Conservation (phyloP, 169 alveolate genomes). For the Eimeria tenella region DNA sequence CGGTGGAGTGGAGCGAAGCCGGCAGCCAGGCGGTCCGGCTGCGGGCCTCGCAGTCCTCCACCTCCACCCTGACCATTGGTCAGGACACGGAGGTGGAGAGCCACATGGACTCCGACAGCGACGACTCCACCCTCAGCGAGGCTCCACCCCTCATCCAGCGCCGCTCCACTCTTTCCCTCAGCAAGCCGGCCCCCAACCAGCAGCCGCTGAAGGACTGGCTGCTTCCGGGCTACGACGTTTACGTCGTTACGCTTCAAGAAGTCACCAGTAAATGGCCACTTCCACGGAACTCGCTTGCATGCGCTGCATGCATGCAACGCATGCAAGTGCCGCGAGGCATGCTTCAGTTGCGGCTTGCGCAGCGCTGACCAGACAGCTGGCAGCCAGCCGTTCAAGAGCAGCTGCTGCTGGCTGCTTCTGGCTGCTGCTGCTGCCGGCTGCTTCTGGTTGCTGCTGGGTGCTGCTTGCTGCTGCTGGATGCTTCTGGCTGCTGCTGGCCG, state of each 20-base stretch:
- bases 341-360: too few relatives aligned
- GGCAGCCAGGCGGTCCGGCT: neutral
- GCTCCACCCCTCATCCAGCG: conserved; percentile 8
- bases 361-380: too few relatives aligned
- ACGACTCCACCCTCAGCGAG: neutral
- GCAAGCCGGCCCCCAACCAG: conserved; percentile 18
- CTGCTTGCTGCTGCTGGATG: too few relatives aligned
- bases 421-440: too few relatives aligned
- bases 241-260: conserved; percentile 78
- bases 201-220: conserved; percentile 79
- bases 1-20: conserved; percentile 24
- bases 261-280: conserved; percentile 49
- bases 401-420: too few relatives aligned
- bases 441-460: too few relatives aligned
- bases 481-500: too few relatives aligned
- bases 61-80: neutral
- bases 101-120: neutral
- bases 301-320: too few relatives aligned
- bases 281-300: too few relatives aligned
- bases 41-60: conserved; percentile 3
- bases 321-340: too few relatives aligned
- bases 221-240: conserved; percentile 72
- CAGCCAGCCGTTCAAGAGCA: too few relatives aligned
- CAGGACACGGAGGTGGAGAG: neutral
- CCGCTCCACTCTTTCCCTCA: conserved; percentile 37